Percentiles rank a stretch among this genome's conserved stretches.
These are phyloP conservation scores for Tolypocladium endophyticum DNA, from an alignment of 2,329 filamentous ascomycete species.

Conservation along the genomic window DNA sequence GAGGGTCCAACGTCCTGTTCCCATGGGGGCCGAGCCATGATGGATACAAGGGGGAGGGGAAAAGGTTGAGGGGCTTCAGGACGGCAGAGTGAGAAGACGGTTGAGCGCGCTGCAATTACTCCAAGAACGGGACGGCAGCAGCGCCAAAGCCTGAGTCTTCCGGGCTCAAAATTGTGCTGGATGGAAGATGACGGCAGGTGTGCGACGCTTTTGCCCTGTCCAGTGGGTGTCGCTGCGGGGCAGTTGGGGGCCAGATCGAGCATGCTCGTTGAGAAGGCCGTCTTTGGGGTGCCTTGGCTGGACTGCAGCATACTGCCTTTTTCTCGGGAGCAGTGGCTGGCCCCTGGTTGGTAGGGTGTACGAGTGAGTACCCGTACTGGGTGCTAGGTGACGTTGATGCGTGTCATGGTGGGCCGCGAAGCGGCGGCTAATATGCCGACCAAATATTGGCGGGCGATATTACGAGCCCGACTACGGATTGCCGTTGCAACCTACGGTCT, in stretches of 20 bases:
- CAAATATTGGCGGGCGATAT: not conserved
- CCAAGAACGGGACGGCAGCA: not conserved
- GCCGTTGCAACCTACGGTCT: too few species aligned
- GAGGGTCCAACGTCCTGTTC: not conserved
- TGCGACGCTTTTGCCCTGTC: not conserved
- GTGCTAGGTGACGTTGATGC: not conserved
- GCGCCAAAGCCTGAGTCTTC: not conserved
- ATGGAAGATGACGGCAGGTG: conserved; percentile 1
- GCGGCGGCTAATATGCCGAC: not conserved
- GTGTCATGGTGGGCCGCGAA: not conserved
- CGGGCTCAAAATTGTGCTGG: conserved; percentile 3
- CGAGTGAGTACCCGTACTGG: not conserved
- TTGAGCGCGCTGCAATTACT: not conserved
- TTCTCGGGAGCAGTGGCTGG: not conserved
- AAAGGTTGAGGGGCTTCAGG: not conserved
- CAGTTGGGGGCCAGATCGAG: not conserved
- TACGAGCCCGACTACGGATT: not conserved
- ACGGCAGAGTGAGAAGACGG: not conserved
- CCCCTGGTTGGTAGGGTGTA: not conserved
- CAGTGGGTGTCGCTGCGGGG: not conserved
- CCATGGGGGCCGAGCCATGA: not conserved
- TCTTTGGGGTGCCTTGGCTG: not conserved
- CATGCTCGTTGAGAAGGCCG: not conserved
- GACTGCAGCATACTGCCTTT: not conserved
- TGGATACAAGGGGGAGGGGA: not conserved